Conservation (phyloP, 2,329 filamentous ascomycete genomes). For the Paracoccidioides brasiliensis region DNA sequence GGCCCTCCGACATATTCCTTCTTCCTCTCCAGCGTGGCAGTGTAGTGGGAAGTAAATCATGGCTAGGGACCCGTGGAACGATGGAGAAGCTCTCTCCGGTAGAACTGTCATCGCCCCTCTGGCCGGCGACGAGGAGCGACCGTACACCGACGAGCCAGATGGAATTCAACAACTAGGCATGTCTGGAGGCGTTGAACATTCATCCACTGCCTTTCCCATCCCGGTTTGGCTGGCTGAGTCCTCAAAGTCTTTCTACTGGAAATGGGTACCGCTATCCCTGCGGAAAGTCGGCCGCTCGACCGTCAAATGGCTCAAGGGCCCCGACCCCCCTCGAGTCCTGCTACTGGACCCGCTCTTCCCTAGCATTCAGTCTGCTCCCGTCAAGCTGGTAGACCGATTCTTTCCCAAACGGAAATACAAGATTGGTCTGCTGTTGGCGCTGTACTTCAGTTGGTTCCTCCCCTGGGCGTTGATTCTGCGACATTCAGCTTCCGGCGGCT, state of each 20-base stretch:
- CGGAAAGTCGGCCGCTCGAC: slow-evolving; percentile 32
- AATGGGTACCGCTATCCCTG: slow-evolving; percentile 35
- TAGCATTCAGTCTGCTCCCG: slow-evolving; percentile 34
- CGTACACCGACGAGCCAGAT: slow-evolving; percentile 25
- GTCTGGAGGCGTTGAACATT: neutral
- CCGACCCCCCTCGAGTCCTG: slow-evolving; percentile 33
- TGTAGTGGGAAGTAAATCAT: slow-evolving; percentile 11
- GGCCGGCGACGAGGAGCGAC: slow-evolving; percentile 23
- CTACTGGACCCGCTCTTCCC: slow-evolving; percentile 36
- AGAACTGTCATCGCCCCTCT: slow-evolving; percentile 23
- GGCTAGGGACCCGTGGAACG: slow-evolving; percentile 20
- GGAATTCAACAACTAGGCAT: slow-evolving; percentile 12
- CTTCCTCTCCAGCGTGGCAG: no score
- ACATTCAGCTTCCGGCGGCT: slow-evolving; percentile 33
- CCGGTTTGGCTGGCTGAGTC: slow-evolving; percentile 38
- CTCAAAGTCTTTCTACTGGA: slow-evolving; percentile 35
- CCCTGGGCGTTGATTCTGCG: slow-evolving; percentile 34
- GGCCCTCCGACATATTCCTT: no score
- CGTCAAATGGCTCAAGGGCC: slow-evolving; percentile 35
- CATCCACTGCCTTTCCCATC: slow-evolving; percentile 18
- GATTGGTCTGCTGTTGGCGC: slow-evolving; percentile 27
- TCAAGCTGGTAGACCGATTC: slow-evolving; percentile 30
- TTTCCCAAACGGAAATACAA: slow-evolving; percentile 36
- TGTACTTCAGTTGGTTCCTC: slow-evolving; percentile 36
- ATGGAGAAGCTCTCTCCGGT: slow-evolving; percentile 16